A percentile compares a stretch with the other conserved stretches of the same genome.
phyloP scores from a whole-genome alignment of 768 basidiomycete genomes.

The Kwoniella europaea region DNA sequence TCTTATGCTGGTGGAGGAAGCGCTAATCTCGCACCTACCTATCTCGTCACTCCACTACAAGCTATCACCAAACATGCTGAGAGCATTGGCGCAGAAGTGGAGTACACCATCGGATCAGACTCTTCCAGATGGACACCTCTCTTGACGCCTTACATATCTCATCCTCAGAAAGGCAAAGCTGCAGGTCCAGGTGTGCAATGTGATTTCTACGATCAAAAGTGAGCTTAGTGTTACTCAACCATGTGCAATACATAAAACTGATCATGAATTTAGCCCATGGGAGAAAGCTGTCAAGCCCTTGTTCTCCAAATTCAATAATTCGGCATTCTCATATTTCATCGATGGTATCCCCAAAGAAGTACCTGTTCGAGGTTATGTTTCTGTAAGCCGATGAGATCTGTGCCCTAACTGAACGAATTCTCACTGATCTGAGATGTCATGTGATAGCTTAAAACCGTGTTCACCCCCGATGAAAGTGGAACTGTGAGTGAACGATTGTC shows the following conservation, averaged over 20 bases:
- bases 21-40: constrained; percentile 71
- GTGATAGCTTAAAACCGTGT: constrained; percentile 34
- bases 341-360: constrained; percentile 40
- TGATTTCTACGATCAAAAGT: constrained; percentile 42
- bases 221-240: constrained; percentile 10
- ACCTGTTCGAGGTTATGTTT: constrained; percentile 44
- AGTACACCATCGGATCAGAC: constrained; percentile 62
- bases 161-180: constrained; percentile 46
- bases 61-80: constrained; percentile 64
- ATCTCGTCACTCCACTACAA: constrained; percentile 69
- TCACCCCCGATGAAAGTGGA: constrained; percentile 43
- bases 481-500: constrained; percentile 20
- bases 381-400: constrained; percentile 15
- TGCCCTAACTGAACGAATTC: background rate
- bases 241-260: background rate
- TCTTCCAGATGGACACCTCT: constrained; percentile 61
- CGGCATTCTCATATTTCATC: constrained; percentile 38
- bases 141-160: constrained; percentile 45
- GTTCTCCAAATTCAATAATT: constrained; percentile 26
- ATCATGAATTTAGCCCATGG: constrained; percentile 14
- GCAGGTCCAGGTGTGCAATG: constrained; percentile 42
- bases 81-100: constrained; percentile 54
- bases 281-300: constrained; percentile 9
- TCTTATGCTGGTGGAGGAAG: constrained; percentile 70
- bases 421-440: background rate